phyloP scores from a whole-genome alignment of 139 green algal genomes.

The Diplosphaera chodatii region DNA sequence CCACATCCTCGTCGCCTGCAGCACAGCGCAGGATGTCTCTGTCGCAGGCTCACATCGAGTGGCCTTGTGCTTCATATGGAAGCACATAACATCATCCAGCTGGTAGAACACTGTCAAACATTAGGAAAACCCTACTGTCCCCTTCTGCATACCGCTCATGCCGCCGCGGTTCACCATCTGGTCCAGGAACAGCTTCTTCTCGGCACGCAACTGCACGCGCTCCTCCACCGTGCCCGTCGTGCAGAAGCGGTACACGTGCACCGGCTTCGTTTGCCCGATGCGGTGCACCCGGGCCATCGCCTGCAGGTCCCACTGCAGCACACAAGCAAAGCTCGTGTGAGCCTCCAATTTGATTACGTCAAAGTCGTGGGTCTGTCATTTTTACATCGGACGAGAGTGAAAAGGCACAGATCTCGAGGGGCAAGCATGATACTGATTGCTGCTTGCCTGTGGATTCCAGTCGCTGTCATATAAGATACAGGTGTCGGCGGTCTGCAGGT shows the following conservation, averaged over 20 bases:
- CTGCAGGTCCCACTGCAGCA: slow-evolving; percentile 4
- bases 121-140: too few relatives aligned
- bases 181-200: slow-evolving; percentile 68
- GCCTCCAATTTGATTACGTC: too few relatives aligned
- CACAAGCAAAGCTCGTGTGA: too few relatives aligned
- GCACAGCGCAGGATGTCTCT: too few relatives aligned
- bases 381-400: too few relatives aligned
- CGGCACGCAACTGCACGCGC: slow-evolving; percentile 56
- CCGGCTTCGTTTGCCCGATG: slow-evolving; percentile 47
- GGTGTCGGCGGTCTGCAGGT: slow-evolving; percentile 54
- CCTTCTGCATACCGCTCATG: slow-evolving; percentile 15
- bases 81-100: too few relatives aligned
- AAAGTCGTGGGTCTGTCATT: too few relatives aligned
- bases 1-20: slow-evolving; percentile 44
- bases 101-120: too few relatives aligned
- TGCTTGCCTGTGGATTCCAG: slow-evolving; percentile 18
- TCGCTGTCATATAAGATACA: slow-evolving; percentile 48
- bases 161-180: slow-evolving; percentile 64
- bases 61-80: too few relatives aligned
- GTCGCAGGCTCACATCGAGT: too few relatives aligned
- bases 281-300: slow-evolving; percentile 33
- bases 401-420: too few relatives aligned
- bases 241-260: slow-evolving; percentile 59
- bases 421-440: too few relatives aligned
- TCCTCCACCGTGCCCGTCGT: slow-evolving; percentile 59